Evolutionary conservation across 345 rosid species (phyloP).

Genomic region (Dipteronia dyeriana): DNA sequence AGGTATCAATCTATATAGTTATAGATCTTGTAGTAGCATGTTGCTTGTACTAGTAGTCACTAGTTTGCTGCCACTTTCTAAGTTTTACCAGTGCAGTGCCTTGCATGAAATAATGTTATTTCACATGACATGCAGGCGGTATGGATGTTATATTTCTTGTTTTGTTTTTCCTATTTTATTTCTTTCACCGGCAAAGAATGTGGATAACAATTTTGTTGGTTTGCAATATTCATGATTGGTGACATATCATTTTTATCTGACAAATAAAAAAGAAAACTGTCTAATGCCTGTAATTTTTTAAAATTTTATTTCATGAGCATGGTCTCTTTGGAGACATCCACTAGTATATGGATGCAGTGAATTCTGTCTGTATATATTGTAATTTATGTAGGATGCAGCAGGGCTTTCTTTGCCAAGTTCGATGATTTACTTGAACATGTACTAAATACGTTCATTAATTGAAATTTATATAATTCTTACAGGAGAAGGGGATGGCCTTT

Average conservation of each 20-base stretch:
- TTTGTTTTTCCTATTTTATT: neutral
- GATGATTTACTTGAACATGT: neutral
- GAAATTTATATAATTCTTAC: conserved; percentile 16
- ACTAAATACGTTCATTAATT: neutral
- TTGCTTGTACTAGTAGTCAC: neutral
- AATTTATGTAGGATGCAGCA: neutral
- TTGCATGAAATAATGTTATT: neutral
- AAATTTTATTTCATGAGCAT: neutral
- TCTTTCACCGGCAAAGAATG: neutral
- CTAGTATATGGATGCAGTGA: neutral
- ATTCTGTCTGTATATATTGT: neutral
- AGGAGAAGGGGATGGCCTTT: conserved; percentile 74
- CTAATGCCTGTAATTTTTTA: neutral
- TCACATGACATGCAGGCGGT: neutral
- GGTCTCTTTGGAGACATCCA: neutral
- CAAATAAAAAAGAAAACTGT: neutral
- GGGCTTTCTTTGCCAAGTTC: conserved; percentile 14
- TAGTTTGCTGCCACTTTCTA: neutral
- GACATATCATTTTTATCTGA: neutral
- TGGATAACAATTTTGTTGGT: neutral
- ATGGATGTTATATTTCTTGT: neutral
- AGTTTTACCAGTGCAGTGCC: neutral
- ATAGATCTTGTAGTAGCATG: neutral
- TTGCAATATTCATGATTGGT: neutral
- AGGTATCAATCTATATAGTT: neutral